Evolutionary conservation across 805 yeast genomes (phyloP).

Genomic region (Ogataea pignaliae): DNA sequence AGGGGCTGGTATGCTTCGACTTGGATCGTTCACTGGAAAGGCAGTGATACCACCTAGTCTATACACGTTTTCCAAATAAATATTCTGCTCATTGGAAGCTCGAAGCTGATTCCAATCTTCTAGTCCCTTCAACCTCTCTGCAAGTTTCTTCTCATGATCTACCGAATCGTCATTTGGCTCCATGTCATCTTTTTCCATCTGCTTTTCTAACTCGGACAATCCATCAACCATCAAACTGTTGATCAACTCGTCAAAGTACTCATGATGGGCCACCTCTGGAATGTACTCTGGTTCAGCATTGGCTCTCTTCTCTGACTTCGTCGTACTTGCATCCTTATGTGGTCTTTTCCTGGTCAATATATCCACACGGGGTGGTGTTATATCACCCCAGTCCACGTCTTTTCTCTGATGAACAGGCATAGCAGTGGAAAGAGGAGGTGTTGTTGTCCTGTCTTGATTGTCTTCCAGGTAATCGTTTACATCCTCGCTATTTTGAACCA

Average conservation of each 20-base stretch:
- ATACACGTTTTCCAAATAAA: constrained; percentile 42
- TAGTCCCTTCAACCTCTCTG: constrained; percentile 4
- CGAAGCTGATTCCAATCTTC: constrained; percentile 12
- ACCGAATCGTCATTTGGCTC: not conserved
- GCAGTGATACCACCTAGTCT: constrained; percentile 48
- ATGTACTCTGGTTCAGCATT: not conserved
- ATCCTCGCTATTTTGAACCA: not conserved
- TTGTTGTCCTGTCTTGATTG: not conserved
- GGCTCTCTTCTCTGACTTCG: no score
- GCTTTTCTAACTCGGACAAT: constrained; percentile 11
- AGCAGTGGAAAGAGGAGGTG: not conserved
- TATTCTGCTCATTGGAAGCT: constrained; percentile 22
- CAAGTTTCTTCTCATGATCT: not conserved
- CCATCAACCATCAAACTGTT: constrained; percentile 21
- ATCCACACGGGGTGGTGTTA: constrained; percentile 1
- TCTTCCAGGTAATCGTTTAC: not conserved
- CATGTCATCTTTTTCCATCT: not conserved
- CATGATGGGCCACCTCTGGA: constrained; percentile 24
- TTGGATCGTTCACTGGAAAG: constrained; percentile 42
- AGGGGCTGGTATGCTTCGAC: not conserved
- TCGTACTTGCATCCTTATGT: not conserved
- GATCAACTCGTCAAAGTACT: constrained; percentile 27
- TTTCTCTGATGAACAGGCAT: constrained; percentile 1
- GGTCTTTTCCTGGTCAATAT: not conserved
- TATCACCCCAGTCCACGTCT: not conserved